These are phyloP conservation scores for Cladosporium sp. DNA, from an alignment of 2,329 filamentous ascomycete genomes.

Conservation along the genomic window DNA sequence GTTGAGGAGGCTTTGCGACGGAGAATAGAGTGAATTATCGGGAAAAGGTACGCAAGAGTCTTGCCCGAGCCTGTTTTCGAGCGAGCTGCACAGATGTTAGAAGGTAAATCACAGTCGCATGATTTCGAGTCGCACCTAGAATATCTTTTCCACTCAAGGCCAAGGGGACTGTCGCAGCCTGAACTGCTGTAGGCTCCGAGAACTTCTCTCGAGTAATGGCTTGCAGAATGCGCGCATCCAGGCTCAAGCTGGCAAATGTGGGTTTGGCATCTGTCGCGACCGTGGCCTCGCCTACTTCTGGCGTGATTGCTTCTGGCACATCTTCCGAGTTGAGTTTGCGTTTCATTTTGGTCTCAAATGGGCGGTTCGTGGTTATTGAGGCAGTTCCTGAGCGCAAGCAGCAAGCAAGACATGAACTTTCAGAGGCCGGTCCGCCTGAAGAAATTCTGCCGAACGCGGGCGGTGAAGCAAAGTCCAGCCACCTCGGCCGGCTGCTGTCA, in stretches of 20 bases:
- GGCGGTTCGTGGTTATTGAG: not conserved
- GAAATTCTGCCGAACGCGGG: not conserved
- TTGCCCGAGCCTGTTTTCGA: slow-evolving; percentile 95
- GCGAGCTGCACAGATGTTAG: slow-evolving; percentile 52
- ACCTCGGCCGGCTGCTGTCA: too few relatives aligned
- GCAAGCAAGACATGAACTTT: not conserved
- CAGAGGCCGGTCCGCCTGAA: not conserved
- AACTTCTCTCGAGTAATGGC: slow-evolving; percentile 80
- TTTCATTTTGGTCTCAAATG: slow-evolving; percentile 31
- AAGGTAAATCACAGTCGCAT: not conserved
- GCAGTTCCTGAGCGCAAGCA: not conserved
- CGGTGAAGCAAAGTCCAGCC: not conserved
- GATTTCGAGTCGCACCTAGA: slow-evolving; percentile 43
- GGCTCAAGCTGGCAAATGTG: slow-evolving; percentile 68
- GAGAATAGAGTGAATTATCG: slow-evolving; percentile 77
- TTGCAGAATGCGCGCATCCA: slow-evolving; percentile 81
- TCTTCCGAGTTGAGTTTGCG: slow-evolving; percentile 46
- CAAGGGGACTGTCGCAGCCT: slow-evolving; percentile 79
- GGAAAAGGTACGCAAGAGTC: slow-evolving; percentile 90
- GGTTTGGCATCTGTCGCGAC: slow-evolving; percentile 17
- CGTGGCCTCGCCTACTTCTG: slow-evolving; percentile 14
- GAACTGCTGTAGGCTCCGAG: slow-evolving; percentile 78
- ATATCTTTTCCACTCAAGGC: slow-evolving; percentile 85
- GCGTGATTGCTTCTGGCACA: slow-evolving; percentile 34
- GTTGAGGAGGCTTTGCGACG: slow-evolving; percentile 61